A percentile compares a stretch with the other conserved stretches of the same genome.
These are phyloP conservation scores for Blastomyces gilchristii DNA, from an alignment of 2,329 filamentous ascomycete genomes.

Conservation along the genomic window DNA sequence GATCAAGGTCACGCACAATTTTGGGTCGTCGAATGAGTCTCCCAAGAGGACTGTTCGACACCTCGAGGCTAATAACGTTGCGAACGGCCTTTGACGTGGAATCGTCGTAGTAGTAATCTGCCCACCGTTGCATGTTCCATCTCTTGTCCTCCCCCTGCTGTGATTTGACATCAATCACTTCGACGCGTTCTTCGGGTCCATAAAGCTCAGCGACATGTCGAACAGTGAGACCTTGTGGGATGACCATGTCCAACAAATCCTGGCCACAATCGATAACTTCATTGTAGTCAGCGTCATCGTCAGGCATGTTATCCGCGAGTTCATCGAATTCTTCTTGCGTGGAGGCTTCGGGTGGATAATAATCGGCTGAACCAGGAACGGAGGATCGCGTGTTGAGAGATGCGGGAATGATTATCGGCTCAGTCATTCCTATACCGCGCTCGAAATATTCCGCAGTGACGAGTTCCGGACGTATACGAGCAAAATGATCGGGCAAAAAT, in stretches of 20 bases:
- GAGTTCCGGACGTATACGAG: conserved; percentile 53
- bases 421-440: conserved; percentile 51
- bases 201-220: conserved; percentile 54
- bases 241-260: conserved; percentile 58
- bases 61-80: conserved; percentile 60
- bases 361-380: conserved; percentile 17
- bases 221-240: conserved; percentile 54
- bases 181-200: conserved; percentile 51
- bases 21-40: conserved; percentile 53
- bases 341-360: conserved; percentile 25
- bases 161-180: conserved; percentile 60
- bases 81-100: conserved; percentile 51
- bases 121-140: conserved; percentile 57
- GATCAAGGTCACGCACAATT: conserved; percentile 52
- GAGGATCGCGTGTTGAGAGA: conserved; percentile 47
- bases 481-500: conserved; percentile 52
- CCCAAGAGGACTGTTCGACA: conserved; percentile 54
- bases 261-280: conserved; percentile 51
- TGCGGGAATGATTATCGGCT: conserved; percentile 57
- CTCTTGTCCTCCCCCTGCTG: conserved; percentile 55
- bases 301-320: conserved; percentile 32
- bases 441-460: conserved; percentile 55
- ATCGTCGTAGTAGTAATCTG: conserved; percentile 56
- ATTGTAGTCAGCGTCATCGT: conserved; percentile 20
- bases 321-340: conserved; percentile 25